These are phyloP conservation scores for Colletotrichum acutatum DNA, from an alignment of 2,329 filamentous ascomycete genomes.

Conservation along the genomic window DNA sequence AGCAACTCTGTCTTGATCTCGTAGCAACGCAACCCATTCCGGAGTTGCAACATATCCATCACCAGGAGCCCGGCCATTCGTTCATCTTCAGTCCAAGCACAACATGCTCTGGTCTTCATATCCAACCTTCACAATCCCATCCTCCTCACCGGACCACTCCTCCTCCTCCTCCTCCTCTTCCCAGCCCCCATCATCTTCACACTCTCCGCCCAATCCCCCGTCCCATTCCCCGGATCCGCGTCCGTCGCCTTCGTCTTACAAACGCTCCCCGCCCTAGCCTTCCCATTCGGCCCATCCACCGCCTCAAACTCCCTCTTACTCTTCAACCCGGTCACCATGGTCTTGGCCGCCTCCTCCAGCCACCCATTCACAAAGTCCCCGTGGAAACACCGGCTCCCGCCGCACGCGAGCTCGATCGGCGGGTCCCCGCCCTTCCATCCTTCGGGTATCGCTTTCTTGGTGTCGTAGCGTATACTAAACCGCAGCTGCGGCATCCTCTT, in stretches of 20 bases:
- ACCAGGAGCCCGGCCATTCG: too few relatives aligned
- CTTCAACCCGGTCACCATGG: conserved; percentile 49
- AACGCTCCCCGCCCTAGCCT: conserved; percentile 38
- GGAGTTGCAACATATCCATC: too few relatives aligned
- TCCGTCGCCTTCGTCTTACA: conserved; percentile 41
- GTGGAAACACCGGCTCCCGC: conserved; percentile 51
- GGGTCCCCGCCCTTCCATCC: conserved; percentile 56
- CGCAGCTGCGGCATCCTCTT: conserved; percentile 58
- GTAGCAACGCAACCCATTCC: too few relatives aligned
- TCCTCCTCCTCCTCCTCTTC: neutral
- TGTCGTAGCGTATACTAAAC: conserved; percentile 57
- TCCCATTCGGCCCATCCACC: conserved; percentile 47
- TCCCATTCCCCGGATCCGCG: neutral
- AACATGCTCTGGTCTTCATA: neutral
- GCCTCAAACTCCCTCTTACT: conserved; percentile 34
- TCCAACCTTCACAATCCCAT: neutral
- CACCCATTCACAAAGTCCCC: conserved; percentile 59
- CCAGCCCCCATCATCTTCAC: neutral
- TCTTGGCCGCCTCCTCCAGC: conserved; percentile 51
- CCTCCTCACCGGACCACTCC: neutral
- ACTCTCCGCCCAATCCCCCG: neutral
- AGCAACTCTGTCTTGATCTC: too few relatives aligned
- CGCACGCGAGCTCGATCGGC: conserved; percentile 56
- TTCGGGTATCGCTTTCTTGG: conserved; percentile 51
- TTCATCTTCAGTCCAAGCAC: neutral